Percentiles rank a stretch among this genome's conserved stretches.
These are phyloP conservation scores for Candida maltosa DNA, from an alignment of 805 yeast genomes.

Conservation along the genomic window DNA sequence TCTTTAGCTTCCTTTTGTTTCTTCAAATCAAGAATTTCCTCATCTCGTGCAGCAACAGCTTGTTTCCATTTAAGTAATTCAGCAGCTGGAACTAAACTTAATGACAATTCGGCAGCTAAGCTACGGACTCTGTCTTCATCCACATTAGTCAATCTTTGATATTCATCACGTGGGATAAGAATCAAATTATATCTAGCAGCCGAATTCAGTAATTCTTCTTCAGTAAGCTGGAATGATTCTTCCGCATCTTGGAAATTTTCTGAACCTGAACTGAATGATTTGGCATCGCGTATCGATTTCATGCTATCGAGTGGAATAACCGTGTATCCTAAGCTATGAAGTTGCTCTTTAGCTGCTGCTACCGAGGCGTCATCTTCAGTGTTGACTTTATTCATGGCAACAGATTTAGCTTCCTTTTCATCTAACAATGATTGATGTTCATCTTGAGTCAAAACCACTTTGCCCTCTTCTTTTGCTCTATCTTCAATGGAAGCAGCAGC, in stretches of 20 bases:
- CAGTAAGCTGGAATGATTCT: conserved; percentile 24
- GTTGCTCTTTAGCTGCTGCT: not conserved
- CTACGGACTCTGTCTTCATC: conserved; percentile 15
- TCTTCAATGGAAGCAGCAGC: conserved; percentile 11
- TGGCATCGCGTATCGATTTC: conserved; percentile 1
- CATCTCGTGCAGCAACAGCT: conserved; percentile 26
- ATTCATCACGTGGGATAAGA: conserved; percentile 18
- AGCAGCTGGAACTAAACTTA: conserved; percentile 24
- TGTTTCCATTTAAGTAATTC: conserved; percentile 23
- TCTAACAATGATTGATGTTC: conserved; percentile 10
- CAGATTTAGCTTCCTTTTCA: not conserved
- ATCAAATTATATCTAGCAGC: conserved; percentile 25
- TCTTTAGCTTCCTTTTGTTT: conserved; percentile 4
- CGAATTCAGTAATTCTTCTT: conserved; percentile 22
- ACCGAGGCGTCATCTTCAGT: not conserved
- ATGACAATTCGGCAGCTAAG: conserved; percentile 17
- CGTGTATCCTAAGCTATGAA: conserved; percentile 40
- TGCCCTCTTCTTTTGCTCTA: conserved; percentile 10
- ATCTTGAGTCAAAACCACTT: conserved; percentile 12
- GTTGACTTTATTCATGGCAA: not conserved
- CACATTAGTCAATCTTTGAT: conserved; percentile 13
- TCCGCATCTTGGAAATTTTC: conserved; percentile 15
- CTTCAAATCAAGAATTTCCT: conserved; percentile 4
- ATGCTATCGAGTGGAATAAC: conserved; percentile 11
- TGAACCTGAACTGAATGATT: conserved; percentile 4